phyloP scores from a whole-genome alignment of 495 filamentous ascomycete species.

The Sabuloglossum arenarium region DNA sequence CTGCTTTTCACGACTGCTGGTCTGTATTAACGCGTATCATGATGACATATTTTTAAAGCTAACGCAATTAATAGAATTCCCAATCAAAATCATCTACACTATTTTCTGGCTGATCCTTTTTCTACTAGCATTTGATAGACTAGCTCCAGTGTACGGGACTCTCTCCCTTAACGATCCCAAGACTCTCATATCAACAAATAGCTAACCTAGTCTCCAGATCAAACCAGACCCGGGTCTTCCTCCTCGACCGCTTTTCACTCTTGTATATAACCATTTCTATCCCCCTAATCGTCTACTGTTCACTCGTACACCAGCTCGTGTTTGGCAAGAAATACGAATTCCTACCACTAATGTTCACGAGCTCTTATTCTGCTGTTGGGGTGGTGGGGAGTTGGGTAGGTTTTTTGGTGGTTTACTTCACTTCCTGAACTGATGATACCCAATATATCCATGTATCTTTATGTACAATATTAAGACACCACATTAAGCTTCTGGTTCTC shows the following conservation, averaged over 20 bases:
- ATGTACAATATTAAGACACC: neutral
- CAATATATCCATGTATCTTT: neutral
- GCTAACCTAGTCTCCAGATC: slow-evolving; percentile 17
- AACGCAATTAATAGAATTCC: slow-evolving; percentile 39
- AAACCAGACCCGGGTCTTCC: slow-evolving; percentile 49
- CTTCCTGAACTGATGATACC: slow-evolving; percentile 21
- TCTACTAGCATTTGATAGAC: slow-evolving; percentile 62
- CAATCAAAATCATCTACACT: slow-evolving; percentile 83
- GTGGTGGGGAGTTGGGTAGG: slow-evolving; percentile 93
- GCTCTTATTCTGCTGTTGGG: slow-evolving; percentile 85
- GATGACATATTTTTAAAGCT: neutral
- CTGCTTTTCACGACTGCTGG: slow-evolving; percentile 65
- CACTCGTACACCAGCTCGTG: slow-evolving; percentile 55
- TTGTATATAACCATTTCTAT: slow-evolving; percentile 75
- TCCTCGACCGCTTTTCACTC: slow-evolving; percentile 77
- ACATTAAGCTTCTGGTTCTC: no score
- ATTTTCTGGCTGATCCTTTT: slow-evolving; percentile 81
- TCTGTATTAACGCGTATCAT: neutral
- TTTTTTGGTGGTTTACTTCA: slow-evolving; percentile 86
- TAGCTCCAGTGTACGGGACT: slow-evolving; percentile 53
- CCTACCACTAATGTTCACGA: slow-evolving; percentile 89
- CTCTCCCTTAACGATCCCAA: no score
- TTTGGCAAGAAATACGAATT: slow-evolving; percentile 79
- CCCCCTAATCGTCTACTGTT: slow-evolving; percentile 76
- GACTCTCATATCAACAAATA: neutral